phyloP scores from a whole-genome alignment of 2,329 filamentous ascomycete genomes.

The Ascochyta fabae region DNA sequence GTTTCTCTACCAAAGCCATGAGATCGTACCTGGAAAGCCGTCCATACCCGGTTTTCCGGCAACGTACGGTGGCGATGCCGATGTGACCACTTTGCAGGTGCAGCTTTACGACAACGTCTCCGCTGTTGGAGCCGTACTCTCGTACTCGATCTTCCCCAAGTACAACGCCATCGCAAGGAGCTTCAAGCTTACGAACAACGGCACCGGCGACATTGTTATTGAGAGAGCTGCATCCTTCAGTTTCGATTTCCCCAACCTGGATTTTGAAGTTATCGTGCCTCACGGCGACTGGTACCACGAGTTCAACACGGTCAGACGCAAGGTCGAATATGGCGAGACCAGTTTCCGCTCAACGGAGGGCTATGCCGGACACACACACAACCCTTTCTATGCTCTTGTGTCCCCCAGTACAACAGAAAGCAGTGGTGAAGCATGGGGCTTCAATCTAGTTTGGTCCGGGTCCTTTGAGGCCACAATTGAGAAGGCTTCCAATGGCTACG shows the following conservation, averaged over 20 bases:
- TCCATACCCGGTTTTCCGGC: constrained; percentile 62
- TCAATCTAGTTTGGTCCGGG: constrained; percentile 69
- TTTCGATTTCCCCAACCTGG: constrained; percentile 65
- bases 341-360: constrained; percentile 68
- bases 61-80: constrained; percentile 62
- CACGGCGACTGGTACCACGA: constrained; percentile 70
- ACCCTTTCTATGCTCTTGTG: constrained; percentile 67
- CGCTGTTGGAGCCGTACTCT: constrained; percentile 63
- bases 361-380: constrained; percentile 69
- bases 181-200: constrained; percentile 66
- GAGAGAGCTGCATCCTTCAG: constrained; percentile 67
- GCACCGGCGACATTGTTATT: constrained; percentile 59
- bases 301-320: constrained; percentile 60
- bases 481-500: constrained; percentile 66
- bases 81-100: constrained; percentile 66
- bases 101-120: constrained; percentile 66
- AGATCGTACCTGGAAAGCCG: constrained; percentile 64
- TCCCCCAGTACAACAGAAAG: constrained; percentile 65
- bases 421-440: constrained; percentile 68
- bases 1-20: constrained; percentile 64
- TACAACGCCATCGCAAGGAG: constrained; percentile 68
- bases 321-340: constrained; percentile 61
- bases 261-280: constrained; percentile 68
- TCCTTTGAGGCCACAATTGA: constrained; percentile 69
- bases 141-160: constrained; percentile 68